Evolutionary conservation across 176 grass and related monocot genomes (phyloP).

Genomic region (Juncus effusus): DNA sequence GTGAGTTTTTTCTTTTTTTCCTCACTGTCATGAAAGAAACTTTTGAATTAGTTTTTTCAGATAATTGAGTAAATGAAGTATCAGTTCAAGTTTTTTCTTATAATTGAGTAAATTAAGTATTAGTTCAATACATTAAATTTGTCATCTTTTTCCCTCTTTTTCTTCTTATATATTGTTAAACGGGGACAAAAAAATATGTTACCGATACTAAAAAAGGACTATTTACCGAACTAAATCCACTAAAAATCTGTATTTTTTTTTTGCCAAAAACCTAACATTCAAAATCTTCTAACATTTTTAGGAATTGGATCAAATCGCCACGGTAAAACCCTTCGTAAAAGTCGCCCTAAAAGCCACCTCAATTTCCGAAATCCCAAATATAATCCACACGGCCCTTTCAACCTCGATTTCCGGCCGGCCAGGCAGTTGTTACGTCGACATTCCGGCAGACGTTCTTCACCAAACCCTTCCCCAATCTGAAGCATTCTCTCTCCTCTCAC

Average conservation of each 20-base stretch:
- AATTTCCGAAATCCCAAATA: constrained; percentile 64
- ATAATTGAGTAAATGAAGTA: no score
- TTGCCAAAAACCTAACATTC: background rate
- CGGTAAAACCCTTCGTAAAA: constrained; percentile 77
- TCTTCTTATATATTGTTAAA: no score
- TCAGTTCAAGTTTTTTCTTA: no score
- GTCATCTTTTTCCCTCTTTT: no score
- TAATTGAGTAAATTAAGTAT: no score
- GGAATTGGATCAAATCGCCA: constrained; percentile 86
- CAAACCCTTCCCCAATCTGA: constrained; percentile 67
- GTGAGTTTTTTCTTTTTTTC: background rate
- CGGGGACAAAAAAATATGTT: no score
- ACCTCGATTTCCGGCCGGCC: constrained; percentile 52
- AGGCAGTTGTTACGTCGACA: constrained; percentile 81
- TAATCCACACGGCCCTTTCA: constrained; percentile 57
- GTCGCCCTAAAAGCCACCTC: constrained; percentile 61
- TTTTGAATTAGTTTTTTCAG: no score
- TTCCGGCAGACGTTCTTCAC: constrained; percentile 90
- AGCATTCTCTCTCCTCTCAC: constrained; percentile 35
- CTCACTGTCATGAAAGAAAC: no score
- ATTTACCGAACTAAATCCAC: no score
- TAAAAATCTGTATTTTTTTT: background rate
- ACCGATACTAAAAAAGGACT: no score
- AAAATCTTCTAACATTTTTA: constrained; percentile 8
- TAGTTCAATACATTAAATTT: no score